Base-by-base conservation (phyloP, 805 yeast genomes). In the Kazachstania viticola region DNA sequence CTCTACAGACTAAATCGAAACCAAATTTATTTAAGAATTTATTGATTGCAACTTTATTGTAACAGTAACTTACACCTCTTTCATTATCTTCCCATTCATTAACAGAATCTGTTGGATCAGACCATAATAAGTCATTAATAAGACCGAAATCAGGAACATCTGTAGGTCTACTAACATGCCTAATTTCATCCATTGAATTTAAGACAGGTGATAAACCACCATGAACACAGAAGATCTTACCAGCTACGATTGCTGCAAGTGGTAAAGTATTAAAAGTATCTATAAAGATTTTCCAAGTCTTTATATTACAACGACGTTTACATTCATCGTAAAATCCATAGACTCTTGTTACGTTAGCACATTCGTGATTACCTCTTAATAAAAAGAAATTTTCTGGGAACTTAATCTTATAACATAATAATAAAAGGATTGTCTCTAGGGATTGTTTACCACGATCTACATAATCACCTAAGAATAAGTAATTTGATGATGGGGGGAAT, bases 311-410 rank as follows among this genome's bases (percentile, higher is more conserved):
- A 39, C 98, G 69, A 48, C 98, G 73, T 56, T 91, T 91, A 64
- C 98, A 91, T 61, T 91, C 98, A 60, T 91, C 98, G 54, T 85
- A 91, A 51, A 91, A 91, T 2, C 98, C 98, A 58, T 91, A 91
- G 21, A 91, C 95, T 42, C 95, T 73, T 2, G 97, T 88, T 35
- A 91, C 94, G 50, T 83, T 84, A 14, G 98, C 96, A 58, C 95
- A 83, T 62, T 91, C 98, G 60, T 91, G 98, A 58, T 91, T 91
- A 14, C 98, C 98, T 45, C 98, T 66, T 27, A 91, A 65, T 37
- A 91, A 60, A 56, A 88, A 91, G 57, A 91, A 87, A 60, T 88
- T 88, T 50, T 91, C 96, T 0, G 98, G 97, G 49, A 85, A 88
- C 56, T 88, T 88, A 58, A 91, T 87, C 56, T 91, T 91, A 63